Percentiles rank a stretch among this genome's conserved stretches.
Evolutionary conservation across 768 basidiomycete species (phyloP).

Genomic region (Mycena haematopus): DNA sequence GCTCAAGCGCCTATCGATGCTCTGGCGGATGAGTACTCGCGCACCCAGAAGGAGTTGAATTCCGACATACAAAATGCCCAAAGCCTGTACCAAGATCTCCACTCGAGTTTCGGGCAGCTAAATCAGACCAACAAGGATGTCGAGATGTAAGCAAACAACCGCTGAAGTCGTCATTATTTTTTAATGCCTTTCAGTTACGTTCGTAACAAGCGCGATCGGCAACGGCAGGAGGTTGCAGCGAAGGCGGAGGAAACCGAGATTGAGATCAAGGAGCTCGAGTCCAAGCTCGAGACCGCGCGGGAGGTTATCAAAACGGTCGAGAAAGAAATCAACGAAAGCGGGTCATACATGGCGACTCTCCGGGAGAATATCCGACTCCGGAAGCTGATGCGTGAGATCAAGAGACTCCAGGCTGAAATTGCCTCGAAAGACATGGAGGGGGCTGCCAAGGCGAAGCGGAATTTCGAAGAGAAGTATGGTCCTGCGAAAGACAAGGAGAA

Average conservation of each 20-base stretch:
- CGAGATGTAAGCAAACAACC: conserved; percentile 58
- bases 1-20: conserved; percentile 69
- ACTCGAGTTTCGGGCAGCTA: conserved; percentile 67
- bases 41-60: conserved; percentile 56
- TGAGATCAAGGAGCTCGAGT: conserved; percentile 45
- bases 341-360: conserved; percentile 70
- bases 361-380: conserved; percentile 86
- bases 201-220: conserved; percentile 66
- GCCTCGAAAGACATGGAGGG: conserved; percentile 82
- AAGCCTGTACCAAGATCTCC: conserved; percentile 64
- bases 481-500: conserved; percentile 76
- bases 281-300: conserved; percentile 46
- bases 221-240: conserved; percentile 63
- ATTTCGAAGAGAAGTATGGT: conserved; percentile 83
- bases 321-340: conserved; percentile 80
- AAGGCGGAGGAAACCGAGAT: conserved; percentile 53
- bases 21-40: conserved; percentile 62
- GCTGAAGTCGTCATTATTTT: not conserved
- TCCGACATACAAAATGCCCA: conserved; percentile 59
- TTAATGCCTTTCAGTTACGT: conserved; percentile 61
- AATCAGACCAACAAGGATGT: conserved; percentile 64
- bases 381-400: conserved; percentile 69
- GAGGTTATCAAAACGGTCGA: conserved; percentile 63
- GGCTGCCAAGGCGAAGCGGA: conserved; percentile 81
- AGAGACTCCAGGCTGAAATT: conserved; percentile 71